phyloP scores from a whole-genome alignment of 2,329 filamentous ascomycete genomes.

The Aotearoamyces nothofagi region DNA sequence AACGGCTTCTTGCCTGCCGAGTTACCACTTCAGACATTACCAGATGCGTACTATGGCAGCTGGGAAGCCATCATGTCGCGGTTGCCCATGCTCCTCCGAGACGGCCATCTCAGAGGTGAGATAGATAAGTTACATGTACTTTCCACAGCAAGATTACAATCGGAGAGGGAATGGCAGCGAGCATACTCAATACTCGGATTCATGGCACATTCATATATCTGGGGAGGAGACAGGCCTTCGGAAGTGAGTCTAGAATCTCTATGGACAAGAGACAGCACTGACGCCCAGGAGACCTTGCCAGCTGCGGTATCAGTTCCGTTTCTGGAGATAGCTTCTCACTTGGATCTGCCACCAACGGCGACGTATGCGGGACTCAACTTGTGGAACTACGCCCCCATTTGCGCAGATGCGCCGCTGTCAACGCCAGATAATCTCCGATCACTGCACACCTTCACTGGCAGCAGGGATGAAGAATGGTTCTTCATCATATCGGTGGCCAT shows the following conservation, averaged over 20 bases:
- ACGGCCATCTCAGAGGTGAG: conserved; percentile 43
- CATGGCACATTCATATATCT: conserved; percentile 75
- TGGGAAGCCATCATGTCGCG: conserved; percentile 63
- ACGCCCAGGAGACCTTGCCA: conserved; percentile 40
- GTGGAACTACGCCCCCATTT: conserved; percentile 74
- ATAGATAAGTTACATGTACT: conserved; percentile 56
- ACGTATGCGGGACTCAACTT: conserved; percentile 78
- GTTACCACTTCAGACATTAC: conserved; percentile 47
- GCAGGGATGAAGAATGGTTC: conserved; percentile 88
- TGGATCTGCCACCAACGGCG: conserved; percentile 77
- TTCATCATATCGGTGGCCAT: conserved; percentile 81
- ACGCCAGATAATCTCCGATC: conserved; percentile 54
- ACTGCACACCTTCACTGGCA: conserved; percentile 75
- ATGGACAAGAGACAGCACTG: conserved; percentile 6
- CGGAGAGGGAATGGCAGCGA: conserved; percentile 62
- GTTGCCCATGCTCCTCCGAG: conserved; percentile 51
- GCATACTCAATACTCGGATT: conserved; percentile 70
- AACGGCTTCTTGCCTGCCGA: conserved; percentile 65
- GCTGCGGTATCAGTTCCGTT: conserved; percentile 66
- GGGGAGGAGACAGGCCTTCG: conserved; percentile 63
- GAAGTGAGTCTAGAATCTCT: conserved; percentile 37
- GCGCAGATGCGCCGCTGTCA: conserved; percentile 43
- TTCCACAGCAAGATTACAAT: conserved; percentile 44
- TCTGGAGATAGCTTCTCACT: conserved; percentile 50
- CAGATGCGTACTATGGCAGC: conserved; percentile 58